Percentiles rank a stretch among this genome's conserved stretches.
These are phyloP conservation scores for Aristolochia californica DNA, from an alignment of 164 flowering plant genomes.

Conservation along the genomic window DNA sequence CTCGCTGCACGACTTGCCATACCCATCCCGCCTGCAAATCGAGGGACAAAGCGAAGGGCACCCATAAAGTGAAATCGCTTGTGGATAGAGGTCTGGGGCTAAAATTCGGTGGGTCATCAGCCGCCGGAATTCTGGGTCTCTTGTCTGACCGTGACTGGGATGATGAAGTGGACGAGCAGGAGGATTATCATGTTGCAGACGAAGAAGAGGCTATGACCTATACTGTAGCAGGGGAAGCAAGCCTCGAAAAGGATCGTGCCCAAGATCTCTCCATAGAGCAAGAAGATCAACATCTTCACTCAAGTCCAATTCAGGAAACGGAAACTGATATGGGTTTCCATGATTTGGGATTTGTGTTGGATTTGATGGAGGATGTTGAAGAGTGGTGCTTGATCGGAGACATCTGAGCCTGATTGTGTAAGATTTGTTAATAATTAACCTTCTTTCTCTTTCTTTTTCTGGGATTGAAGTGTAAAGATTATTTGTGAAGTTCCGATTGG, in stretches of 20 bases:
- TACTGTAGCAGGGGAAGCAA: not conserved
- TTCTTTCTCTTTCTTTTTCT: too few species aligned
- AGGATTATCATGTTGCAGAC: not conserved
- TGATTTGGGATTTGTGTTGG: conserved; percentile 37
- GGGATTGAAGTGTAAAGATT: too few species aligned
- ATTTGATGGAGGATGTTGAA: conserved; percentile 35
- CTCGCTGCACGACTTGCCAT: conserved; percentile 39
- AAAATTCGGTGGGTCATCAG: conserved; percentile 27
- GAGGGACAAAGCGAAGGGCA: conserved; percentile 48
- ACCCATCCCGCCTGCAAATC: conserved; percentile 38
- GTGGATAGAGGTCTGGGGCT: conserved; percentile 11
- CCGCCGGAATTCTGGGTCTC: conserved; percentile 23
- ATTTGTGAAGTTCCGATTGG: too few species aligned
- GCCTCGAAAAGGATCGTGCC: not conserved
- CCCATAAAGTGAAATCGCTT: conserved; percentile 24
- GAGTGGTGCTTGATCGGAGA: conserved; percentile 58
- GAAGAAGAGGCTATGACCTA: not conserved
- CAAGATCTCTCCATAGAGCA: not conserved
- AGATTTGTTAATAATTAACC: not conserved
- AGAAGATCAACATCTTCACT: not conserved
- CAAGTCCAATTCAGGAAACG: not conserved
- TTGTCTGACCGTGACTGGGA: conserved; percentile 9
- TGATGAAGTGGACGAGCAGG: conserved; percentile 6
- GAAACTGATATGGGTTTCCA: conserved; percentile 20
- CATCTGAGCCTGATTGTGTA: conserved; percentile 4